Percentiles rank a stretch among this genome's conserved stretches.
Conservation (phyloP, 2,329 filamentous ascomycete species). For the Beauveria asiatica region DNA sequence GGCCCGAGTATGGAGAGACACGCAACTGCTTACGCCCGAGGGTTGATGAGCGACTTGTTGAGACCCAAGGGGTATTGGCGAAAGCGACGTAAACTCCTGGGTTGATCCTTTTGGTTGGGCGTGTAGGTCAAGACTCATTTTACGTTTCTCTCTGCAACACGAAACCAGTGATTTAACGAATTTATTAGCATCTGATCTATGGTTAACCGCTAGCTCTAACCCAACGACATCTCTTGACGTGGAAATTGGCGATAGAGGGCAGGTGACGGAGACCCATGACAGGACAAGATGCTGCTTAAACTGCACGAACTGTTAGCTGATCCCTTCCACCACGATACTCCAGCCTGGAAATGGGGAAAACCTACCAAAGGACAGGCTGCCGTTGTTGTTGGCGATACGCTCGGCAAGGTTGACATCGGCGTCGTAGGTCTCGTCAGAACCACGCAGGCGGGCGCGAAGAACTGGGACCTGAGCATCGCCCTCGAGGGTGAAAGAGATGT, state of each 20-base stretch:
- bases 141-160: too few relatives aligned
- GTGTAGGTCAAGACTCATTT: background rate
- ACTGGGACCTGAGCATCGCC: constrained; percentile 41
- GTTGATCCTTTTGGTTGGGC: background rate
- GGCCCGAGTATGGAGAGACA: background rate
- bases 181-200: background rate
- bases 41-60: background rate
- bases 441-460: constrained; percentile 40
- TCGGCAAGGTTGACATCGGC: constrained; percentile 48
- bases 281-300: too few relatives aligned
- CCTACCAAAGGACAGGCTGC: constrained; percentile 32
- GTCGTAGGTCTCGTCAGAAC: constrained; percentile 31
- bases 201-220: too few relatives aligned
- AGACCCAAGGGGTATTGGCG: background rate
- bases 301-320: too few relatives aligned
- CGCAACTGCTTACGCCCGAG: background rate
- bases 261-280: too few relatives aligned
- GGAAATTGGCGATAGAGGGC: too few relatives aligned
- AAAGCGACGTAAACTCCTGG: background rate
- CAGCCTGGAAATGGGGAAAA: background rate
- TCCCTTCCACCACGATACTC: too few relatives aligned
- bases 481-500: constrained; percentile 41
- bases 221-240: too few relatives aligned
- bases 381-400: constrained; percentile 44
- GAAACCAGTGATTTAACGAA: background rate